Percentiles rank a stretch among this genome's conserved stretches.
These are phyloP conservation scores for Solidago caesia DNA, from an alignment of 129 eudicot genomes.

Conservation along the genomic window DNA sequence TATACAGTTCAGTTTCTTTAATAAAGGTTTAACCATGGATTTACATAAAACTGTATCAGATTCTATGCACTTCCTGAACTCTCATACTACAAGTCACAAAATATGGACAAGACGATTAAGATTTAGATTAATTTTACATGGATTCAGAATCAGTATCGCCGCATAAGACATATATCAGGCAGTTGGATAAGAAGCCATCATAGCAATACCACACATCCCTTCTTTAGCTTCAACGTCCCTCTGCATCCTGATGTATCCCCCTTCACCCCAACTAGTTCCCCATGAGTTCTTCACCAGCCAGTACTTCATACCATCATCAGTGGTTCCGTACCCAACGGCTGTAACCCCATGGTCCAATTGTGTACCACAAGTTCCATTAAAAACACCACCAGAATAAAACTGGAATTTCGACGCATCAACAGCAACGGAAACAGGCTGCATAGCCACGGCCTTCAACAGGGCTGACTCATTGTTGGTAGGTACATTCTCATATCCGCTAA, in stretches of 20 bases:
- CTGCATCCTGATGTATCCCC: conserved; percentile 23
- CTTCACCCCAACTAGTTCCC: conserved; percentile 21
- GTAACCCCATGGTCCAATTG: conserved; percentile 7
- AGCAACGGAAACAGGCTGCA: conserved; percentile 29
- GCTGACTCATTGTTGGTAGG: conserved; percentile 20
- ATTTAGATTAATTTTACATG: background rate
- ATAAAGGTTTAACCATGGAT: background rate
- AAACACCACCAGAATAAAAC: conserved; percentile 5
- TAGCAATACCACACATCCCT: conserved; percentile 25
- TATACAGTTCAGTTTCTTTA: background rate
- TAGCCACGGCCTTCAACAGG: conserved; percentile 21
- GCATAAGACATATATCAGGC: background rate
- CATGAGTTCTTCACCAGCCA: conserved; percentile 23
- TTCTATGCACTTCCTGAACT: background rate
- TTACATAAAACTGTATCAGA: background rate
- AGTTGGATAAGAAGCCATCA: conserved; percentile 22
- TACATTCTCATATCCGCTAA: conserved; percentile 22
- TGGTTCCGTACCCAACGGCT: conserved; percentile 1
- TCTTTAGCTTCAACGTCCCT: conserved; percentile 25
- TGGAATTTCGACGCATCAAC: conserved; percentile 12
- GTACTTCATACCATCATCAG: conserved; percentile 8
- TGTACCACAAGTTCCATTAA: background rate
- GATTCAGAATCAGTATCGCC: background rate
- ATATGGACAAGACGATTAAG: background rate
- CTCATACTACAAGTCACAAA: background rate